phyloP scores from a whole-genome alignment of 176 grass and related monocot species.

The bread wheat (Triticum aestivum) region IWGSC_CS_RefSeq_v2.1 NC_057801.1:21975664-21976163 shows the following conservation, averaged over 20 bases:
- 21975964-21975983: constrained; percentile 98
- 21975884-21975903: constrained; percentile 95
- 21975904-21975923: constrained; percentile 93
- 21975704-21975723: not conserved
- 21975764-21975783: constrained; percentile 1
- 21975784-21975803: constrained; percentile 14
- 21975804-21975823: constrained; percentile 37
- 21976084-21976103: not conserved
- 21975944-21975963: constrained; percentile 57
- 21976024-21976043: constrained; percentile 33
- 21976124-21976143: constrained; percentile 9
- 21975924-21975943: constrained; percentile 92
- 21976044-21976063: not conserved
- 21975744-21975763: constrained; percentile 15
- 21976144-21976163: not conserved
- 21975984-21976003: constrained; percentile 94
- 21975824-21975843: constrained; percentile 95
- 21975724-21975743: constrained; percentile 1
- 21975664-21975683: not conserved
- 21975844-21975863: constrained; percentile 92
- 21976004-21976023: constrained; percentile 76
- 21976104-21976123: not conserved
- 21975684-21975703: constrained; percentile 30
- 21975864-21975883: constrained; percentile 97
- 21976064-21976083: not conserved